Conservation (phyloP, 140 eudicot species). For the Cichorium intybus region DNA sequence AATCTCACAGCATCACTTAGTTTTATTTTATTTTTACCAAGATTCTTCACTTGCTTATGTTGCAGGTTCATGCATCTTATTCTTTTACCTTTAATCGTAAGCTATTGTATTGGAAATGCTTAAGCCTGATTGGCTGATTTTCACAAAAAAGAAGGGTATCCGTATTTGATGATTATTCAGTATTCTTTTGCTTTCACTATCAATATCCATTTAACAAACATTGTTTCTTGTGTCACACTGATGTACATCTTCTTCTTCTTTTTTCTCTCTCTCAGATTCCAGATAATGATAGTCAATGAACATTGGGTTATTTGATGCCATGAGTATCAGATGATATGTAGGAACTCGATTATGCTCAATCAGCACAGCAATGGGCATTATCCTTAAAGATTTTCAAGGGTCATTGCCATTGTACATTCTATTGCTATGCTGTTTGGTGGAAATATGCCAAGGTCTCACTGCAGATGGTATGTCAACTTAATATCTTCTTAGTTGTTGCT, state of each 20-base stretch:
- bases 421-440: slow-evolving; percentile 39
- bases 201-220: not conserved
- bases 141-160: slow-evolving; percentile 13
- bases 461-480: slow-evolving; percentile 72
- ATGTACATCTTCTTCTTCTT: slow-evolving; percentile 9
- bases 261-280: slow-evolving; percentile 10
- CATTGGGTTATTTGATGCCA: slow-evolving; percentile 17
- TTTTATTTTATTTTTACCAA: not conserved
- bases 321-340: slow-evolving; percentile 44
- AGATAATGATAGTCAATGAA: not conserved
- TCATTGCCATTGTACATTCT: slow-evolving; percentile 42
- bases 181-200: slow-evolving; percentile 1
- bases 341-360: slow-evolving; percentile 46
- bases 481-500: not conserved
- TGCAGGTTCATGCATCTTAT: slow-evolving; percentile 10
- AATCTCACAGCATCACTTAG: not conserved
- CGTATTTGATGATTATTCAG: not conserved
- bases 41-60: slow-evolving; percentile 20
- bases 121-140: slow-evolving; percentile 21
- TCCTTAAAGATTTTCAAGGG: slow-evolving; percentile 24
- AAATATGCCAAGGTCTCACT: slow-evolving; percentile 52
- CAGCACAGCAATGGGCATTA: slow-evolving; percentile 50
- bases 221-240: slow-evolving; percentile 3
- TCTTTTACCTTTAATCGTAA: slow-evolving; percentile 2
- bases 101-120: not conserved